Evolutionary conservation across 306 rosid species (phyloP).

Genomic region (Clitoria ternatea): DNA sequence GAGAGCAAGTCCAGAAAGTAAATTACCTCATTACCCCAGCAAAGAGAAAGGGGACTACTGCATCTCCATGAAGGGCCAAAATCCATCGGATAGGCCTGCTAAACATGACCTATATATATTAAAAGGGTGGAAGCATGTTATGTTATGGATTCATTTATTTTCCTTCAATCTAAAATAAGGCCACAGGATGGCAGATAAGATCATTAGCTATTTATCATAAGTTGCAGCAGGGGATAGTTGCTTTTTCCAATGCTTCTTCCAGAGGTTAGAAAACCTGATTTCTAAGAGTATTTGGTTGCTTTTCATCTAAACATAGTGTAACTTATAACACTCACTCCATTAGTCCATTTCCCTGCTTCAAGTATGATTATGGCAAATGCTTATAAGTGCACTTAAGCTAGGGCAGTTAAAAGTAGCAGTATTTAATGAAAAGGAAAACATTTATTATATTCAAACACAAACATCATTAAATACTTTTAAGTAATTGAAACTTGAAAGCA

Average conservation of each 20-base stretch:
- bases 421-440: not conserved
- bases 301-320: not conserved
- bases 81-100: conserved; percentile 97
- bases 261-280: not conserved
- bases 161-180: not conserved
- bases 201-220: conserved; percentile 7
- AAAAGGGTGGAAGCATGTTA: conserved; percentile 21
- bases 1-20: not conserved
- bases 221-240: not conserved
- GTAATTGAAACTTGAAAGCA: not conserved
- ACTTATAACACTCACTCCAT: not conserved
- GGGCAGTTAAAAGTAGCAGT: not conserved
- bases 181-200: not conserved
- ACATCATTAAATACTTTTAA: not conserved
- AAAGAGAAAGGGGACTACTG: conserved; percentile 72
- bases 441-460: not conserved
- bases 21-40: conserved; percentile 79
- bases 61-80: conserved; percentile 82
- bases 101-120: conserved; percentile 67
- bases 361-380: not conserved
- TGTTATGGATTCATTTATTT: not conserved
- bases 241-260: not conserved
- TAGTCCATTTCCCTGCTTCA: not conserved
- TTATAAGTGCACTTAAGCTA: not conserved
- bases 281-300: not conserved